Evolutionary conservation across 1,139 yeast species (phyloP), one percentile per base, ranked within the genome.

Genomic region (Yamadazyma aaseri): DNA sequence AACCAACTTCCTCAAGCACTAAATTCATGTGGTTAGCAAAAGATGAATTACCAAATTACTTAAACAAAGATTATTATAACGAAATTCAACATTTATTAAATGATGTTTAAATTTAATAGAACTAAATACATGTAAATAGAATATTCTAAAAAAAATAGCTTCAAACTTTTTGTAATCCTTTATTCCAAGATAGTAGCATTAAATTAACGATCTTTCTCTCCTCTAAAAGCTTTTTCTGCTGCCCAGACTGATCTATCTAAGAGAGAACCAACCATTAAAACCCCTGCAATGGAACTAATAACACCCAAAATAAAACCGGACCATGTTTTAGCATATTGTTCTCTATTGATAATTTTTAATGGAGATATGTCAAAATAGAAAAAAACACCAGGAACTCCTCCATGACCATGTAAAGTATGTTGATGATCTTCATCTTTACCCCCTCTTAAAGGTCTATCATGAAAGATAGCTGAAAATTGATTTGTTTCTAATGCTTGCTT

Each of bases 361-460:
- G 98, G 96, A 34, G 95, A 83, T 54, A 92, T 89, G 50, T 92
- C 98, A 60, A 90, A 90, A 50, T 81, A 71, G 63, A 92, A 79
- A 56, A 80, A 86, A 5, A 89, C 76, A 3, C 97, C 97, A 0
- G 98, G 97, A 18, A 84, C 69, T 5, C 98, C 98, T 14, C 97
- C 97, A 36, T 77, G 66, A 2, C 81, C 76, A 52, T 92, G 97
- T 31, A 83, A 46, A 1, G 96, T 87, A 55, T 86, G 84, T 33
- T 90, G 90, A 59, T 92, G 96, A 55, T 87, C 96, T 20, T 75
- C 84, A 55, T 92, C 98, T 39, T 82, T 73, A 21, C 97, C 98
- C 10, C 98, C 97, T 20, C 33, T 45, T 28, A 89, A 58, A 7
- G 96, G 90, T 46, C 97, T 76, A 50, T 86, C 90, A 58, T 92